Conservation (phyloP, 2,329 filamentous ascomycete species). For the Fusarium sarcochroum region DNA sequence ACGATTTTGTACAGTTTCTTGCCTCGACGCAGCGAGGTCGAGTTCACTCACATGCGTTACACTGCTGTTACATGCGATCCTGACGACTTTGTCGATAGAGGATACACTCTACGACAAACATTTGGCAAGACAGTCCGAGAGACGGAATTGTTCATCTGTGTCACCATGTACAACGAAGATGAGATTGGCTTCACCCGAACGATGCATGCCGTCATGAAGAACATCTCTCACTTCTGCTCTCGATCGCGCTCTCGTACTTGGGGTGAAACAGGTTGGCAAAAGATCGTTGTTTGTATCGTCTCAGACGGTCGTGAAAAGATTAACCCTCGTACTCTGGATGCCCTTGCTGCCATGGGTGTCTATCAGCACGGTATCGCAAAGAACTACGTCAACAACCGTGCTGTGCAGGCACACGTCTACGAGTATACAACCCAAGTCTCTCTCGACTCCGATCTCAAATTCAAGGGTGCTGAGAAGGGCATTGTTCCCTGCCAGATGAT, state of each 20-base stretch:
- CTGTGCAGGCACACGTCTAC: constrained; percentile 97
- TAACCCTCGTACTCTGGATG: constrained; percentile 92
- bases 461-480: constrained; percentile 99
- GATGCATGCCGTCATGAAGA: constrained; percentile 99
- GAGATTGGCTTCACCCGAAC: constrained; percentile 97
- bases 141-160: constrained; percentile 94
- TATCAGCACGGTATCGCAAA: constrained; percentile 99
- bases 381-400: constrained; percentile 96
- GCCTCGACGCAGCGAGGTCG: constrained; percentile 90
- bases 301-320: constrained; percentile 93
- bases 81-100: constrained; percentile 89
- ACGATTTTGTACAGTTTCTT: constrained; percentile 98
- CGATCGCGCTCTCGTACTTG: constrained; percentile 93
- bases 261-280: constrained; percentile 98
- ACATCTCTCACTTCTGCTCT: constrained; percentile 96
- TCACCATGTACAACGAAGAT: constrained; percentile 99
- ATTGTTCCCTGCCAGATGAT: constrained; percentile 99
- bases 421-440: constrained; percentile 99
- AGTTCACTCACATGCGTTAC: constrained; percentile 99
- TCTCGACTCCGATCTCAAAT: constrained; percentile 93
- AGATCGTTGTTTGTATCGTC: constrained; percentile 98
- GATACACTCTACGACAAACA: constrained; percentile 93
- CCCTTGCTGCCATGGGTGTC: constrained; percentile 94
- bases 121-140: constrained; percentile 87
- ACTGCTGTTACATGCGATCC: constrained; percentile 98